phyloP scores from a whole-genome alignment of 83 land plant genomes.

The Larix sibirica region DNA sequence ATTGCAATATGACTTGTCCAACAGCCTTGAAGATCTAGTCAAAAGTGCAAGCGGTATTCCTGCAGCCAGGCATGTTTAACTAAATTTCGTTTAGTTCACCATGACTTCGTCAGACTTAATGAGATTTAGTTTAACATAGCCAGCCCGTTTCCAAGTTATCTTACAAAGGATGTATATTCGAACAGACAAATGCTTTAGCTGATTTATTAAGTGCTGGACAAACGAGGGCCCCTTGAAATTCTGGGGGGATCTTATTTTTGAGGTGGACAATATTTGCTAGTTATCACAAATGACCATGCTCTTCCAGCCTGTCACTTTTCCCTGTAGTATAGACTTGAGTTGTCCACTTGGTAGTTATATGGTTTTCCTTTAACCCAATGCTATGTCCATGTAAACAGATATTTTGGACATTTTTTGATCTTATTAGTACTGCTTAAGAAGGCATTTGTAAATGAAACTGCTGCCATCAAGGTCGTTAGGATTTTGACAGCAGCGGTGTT shows the following conservation, averaged over 20 bases:
- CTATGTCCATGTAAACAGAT: constrained; percentile 6
- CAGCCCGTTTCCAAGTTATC: background rate
- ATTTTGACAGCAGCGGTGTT: background rate
- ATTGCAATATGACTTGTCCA: background rate
- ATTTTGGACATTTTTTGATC: background rate
- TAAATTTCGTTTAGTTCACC: background rate
- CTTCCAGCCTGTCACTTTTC: background rate
- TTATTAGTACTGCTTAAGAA: background rate
- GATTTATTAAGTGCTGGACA: background rate
- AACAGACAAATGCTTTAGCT: background rate
- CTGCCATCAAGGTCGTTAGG: background rate
- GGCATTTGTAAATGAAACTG: background rate
- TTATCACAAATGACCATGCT: background rate
- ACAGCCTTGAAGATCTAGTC: background rate
- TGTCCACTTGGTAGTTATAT: background rate
- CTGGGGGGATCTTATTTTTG: background rate
- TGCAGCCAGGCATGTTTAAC: background rate
- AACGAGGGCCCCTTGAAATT: background rate
- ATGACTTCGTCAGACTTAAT: background rate
- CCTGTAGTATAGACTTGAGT: background rate
- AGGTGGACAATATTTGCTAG: background rate
- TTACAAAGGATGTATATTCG: background rate
- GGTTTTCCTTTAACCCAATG: background rate
- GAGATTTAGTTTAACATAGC: background rate
- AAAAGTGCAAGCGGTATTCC: background rate